Conservation (phyloP, 1,284 basidiomycete genomes). For the Amylostereum areolatum region DNA sequence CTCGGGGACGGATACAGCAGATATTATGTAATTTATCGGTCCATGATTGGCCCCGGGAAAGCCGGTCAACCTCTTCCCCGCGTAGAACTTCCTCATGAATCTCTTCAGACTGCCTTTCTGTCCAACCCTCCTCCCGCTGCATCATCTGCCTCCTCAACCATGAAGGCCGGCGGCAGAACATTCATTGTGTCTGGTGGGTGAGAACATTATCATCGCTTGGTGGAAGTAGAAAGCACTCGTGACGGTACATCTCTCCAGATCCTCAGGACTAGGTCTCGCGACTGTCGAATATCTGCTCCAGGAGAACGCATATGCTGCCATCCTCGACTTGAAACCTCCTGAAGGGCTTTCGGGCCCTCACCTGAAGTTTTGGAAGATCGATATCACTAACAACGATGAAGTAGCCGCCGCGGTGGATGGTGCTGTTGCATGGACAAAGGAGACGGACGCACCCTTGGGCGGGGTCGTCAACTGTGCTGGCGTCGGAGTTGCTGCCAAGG, state of each 20-base stretch:
- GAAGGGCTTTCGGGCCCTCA: constrained; percentile 18
- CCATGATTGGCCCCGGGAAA: no score
- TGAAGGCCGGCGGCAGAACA: constrained; percentile 49
- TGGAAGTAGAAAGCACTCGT: no score
- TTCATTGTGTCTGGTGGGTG: constrained; percentile 51
- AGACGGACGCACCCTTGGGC: constrained; percentile 38
- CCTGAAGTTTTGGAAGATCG: constrained; percentile 38
- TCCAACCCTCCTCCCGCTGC: no score
- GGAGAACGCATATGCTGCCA: constrained; percentile 36
- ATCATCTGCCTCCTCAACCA: no score
- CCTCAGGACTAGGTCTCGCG: constrained; percentile 48
- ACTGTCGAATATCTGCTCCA: constrained; percentile 39
- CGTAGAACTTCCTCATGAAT: no score
- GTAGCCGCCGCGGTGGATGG: constrained; percentile 35
- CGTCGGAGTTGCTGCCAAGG: constrained; percentile 35
- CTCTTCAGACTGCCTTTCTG: no score
- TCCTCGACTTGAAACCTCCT: constrained; percentile 43
- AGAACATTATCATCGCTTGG: no score
- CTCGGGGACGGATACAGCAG: no score
- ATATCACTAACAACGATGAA: constrained; percentile 34
- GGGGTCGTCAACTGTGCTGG: constrained; percentile 54
- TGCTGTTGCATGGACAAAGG: constrained; percentile 36
- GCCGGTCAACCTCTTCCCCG: no score
- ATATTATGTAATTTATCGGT: no score
- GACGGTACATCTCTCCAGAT: no score